These are phyloP conservation scores for Pichia sp. DNA, from an alignment of 1,139 yeast genomes.

Conservation along the genomic window DNA sequence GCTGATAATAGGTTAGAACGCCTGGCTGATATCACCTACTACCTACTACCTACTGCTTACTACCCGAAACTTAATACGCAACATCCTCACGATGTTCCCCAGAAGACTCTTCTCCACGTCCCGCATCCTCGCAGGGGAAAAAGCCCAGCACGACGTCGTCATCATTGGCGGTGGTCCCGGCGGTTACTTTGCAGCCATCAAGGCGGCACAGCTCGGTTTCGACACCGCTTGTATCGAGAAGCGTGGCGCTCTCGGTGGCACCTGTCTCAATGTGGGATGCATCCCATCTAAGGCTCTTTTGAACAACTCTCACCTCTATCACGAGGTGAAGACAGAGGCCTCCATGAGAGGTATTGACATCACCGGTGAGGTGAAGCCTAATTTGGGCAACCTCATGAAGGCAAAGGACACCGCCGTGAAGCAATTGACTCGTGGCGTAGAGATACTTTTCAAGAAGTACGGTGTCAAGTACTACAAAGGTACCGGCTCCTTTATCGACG, in stretches of 20 bases:
- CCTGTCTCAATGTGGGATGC: conserved; percentile 97
- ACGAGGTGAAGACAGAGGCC: conserved; percentile 81
- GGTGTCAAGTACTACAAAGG: conserved; percentile 95
- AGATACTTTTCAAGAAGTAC: conserved; percentile 90
- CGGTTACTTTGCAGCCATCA: conserved; percentile 97
- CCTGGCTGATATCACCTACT: too few relatives aligned
- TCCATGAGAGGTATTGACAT: conserved; percentile 87
- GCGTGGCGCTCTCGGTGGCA: conserved; percentile 95
- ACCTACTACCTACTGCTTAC: too few relatives aligned
- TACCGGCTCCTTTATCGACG: conserved; percentile 79
- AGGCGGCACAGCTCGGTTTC: conserved; percentile 93
- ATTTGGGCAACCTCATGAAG: conserved; percentile 75
- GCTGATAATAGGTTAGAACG: too few relatives aligned
- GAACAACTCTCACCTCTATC: conserved; percentile 92
- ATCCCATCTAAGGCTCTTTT: conserved; percentile 95
- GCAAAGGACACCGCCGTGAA: conserved; percentile 89
- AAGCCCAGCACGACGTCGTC: conserved; percentile 76
- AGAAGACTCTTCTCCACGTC: conserved; percentile 27
- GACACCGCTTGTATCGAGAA: conserved; percentile 96
- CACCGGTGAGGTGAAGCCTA: conserved; percentile 60
- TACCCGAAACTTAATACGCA: too few relatives aligned
- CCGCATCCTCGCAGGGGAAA: conserved; percentile 21
- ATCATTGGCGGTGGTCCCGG: conserved; percentile 99
- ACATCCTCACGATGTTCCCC: too few relatives aligned
- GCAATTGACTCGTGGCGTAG: conserved; percentile 90